Evolutionary conservation across 2,329 filamentous ascomycete species (phyloP).

Genomic region (Cercospora zeae-maydis): DNA sequence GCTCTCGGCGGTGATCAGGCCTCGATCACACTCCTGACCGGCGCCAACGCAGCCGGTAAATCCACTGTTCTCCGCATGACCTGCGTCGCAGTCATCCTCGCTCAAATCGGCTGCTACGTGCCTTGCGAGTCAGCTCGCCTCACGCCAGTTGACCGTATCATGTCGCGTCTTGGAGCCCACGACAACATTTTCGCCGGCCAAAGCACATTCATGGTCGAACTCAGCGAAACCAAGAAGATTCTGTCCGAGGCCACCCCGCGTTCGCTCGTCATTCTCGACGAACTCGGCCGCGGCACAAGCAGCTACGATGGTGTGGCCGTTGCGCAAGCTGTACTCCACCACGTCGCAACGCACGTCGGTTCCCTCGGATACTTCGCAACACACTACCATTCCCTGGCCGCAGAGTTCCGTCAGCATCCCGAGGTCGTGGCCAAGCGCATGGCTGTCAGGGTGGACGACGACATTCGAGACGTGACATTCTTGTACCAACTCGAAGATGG

Average conservation of each 20-base stretch:
- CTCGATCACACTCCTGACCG: conserved; percentile 88
- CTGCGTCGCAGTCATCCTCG: conserved; percentile 94
- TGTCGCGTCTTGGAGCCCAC: conserved; percentile 95
- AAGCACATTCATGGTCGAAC: conserved; percentile 95
- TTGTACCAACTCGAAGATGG: conserved; percentile 90
- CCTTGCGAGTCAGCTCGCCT: conserved; percentile 77
- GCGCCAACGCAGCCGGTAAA: conserved; percentile 95
- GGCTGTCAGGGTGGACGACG: conserved; percentile 90
- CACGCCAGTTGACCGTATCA: conserved; percentile 93
- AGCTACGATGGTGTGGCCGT: conserved; percentile 97
- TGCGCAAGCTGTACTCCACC: conserved; percentile 94
- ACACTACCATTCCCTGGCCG: conserved; percentile 90
- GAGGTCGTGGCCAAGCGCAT: conserved; percentile 84
- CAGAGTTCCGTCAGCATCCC: conserved; percentile 84
- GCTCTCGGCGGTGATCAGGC: conserved; percentile 73
- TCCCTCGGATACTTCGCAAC: conserved; percentile 96
- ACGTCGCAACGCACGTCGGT: conserved; percentile 87
- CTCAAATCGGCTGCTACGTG: conserved; percentile 90
- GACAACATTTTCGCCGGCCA: conserved; percentile 99
- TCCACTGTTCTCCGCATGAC: conserved; percentile 96
- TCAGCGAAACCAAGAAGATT: conserved; percentile 98
- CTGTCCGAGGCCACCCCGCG: conserved; percentile 88
- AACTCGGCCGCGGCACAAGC: conserved; percentile 88
- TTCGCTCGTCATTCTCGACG: conserved; percentile 93
- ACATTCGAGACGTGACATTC: conserved; percentile 84